Conservation (phyloP, 768 basidiomycete species). For the Paxillus rubicundulus region DNA sequence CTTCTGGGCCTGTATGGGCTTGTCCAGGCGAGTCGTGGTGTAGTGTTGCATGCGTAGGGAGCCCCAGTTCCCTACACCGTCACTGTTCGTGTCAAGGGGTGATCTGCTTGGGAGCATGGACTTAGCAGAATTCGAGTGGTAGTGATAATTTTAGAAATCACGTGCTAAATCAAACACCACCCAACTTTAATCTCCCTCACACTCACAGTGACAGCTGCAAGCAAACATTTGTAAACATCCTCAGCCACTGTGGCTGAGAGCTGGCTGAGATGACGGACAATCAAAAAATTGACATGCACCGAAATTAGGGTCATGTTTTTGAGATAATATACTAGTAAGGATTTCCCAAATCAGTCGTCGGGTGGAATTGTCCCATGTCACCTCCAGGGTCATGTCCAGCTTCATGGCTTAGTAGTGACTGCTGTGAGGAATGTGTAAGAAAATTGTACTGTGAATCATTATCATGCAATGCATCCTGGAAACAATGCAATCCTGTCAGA, state of each 20-base stretch:
- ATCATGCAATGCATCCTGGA: not conserved
- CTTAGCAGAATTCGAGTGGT: not conserved
- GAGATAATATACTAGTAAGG: not conserved
- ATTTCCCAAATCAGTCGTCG: not conserved
- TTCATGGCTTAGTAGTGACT: not conserved
- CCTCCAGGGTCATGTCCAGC: not conserved
- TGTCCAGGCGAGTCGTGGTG: too few species aligned
- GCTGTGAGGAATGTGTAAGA: not conserved
- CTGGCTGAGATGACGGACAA: not conserved
- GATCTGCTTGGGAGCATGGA: not conserved
- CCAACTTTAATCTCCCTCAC: constrained; percentile 4
- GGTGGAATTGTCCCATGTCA: not conserved
- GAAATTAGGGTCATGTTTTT: constrained; percentile 1
- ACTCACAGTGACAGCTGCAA: constrained; percentile 3
- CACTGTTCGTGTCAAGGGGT: not conserved
- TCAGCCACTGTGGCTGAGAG: constrained; percentile 2
- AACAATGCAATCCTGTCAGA: too few species aligned
- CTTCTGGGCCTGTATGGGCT: too few species aligned
- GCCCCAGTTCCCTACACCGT: not conserved
- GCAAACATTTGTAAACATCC: not conserved
- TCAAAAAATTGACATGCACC: not conserved
- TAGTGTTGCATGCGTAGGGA: too few species aligned
- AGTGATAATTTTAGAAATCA: not conserved
- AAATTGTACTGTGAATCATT: not conserved
- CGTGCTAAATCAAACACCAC: not conserved